Evolutionary conservation across 1,139 yeast genomes (phyloP), one percentile per base, ranked within the genome.

Genomic region (Pichia sp.): DNA sequence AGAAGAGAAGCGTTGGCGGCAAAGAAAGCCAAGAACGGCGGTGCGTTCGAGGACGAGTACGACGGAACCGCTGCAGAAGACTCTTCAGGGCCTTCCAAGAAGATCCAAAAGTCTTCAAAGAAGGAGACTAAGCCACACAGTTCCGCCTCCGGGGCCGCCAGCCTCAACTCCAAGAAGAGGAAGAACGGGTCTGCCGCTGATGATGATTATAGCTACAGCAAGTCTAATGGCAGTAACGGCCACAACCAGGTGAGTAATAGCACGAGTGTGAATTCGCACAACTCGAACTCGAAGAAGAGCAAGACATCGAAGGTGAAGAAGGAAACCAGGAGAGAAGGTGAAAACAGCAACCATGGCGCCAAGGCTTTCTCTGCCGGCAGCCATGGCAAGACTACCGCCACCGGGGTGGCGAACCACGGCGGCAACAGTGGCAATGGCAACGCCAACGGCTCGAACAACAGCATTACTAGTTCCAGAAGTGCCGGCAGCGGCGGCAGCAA

Each of bases 1-100:
- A 75, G 97, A 60, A 76, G 98, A 56, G 97, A 90, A 65, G 96
- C 97, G 2, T 40, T 91, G 64, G 96, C 96, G 3, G 96, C 96
- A 2, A 83, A 80, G 60, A 87, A 84, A 66, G 87, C 87, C 18
- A 65, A 53, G 25, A 53, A 46, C 22, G 56, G 60, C 73, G 69
- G 46, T 28, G 23, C 46, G 16, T 48, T 44, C 16, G 72, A 69
- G 39, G 75, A 69, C 42, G 78, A 74, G 41, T 75, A 71, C 34
- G 71, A 65, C 3, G 64, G 59, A 40, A 55, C 59, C 7, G 65
- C 60, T 13, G 58, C 60, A 30, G 62, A 60, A 21, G 58, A 60
- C 21, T 57, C 60, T 6, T 53, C 64, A 13, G 52, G 47, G n/a
- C 55, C 57, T 9, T 10, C 16, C 10, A 39, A 43, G 30, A 34